Evolutionary conservation across 2,329 filamentous ascomycete species (phyloP), one percentile per base, ranked within the genome.

Genomic region (Fusarium sp.): DNA sequence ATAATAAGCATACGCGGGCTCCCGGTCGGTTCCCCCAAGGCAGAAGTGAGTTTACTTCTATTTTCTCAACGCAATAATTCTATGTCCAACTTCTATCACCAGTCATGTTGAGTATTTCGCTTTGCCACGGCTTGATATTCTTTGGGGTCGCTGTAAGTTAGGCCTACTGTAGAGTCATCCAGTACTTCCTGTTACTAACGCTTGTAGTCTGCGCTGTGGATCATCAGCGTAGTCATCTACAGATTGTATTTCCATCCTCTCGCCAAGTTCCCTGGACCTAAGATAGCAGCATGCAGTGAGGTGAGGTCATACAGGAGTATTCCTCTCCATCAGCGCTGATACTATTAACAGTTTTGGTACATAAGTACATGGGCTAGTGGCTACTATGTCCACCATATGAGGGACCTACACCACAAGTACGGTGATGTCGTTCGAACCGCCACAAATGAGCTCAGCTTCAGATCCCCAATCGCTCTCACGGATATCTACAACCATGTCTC

Each of bases 211-310:
- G 8, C 2, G 15, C 8, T 32, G 5, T 65, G 60, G 63, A 45
- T 27, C 8, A n/a, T 46, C 10, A 23, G 32, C 11, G 7, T 18
- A 2, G 8, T 65, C 7, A 20, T 52, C 6, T 76, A 75, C 40
- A 57, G 63, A 15, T 4, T 73, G 2, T 60, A 49, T 6, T 72
- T 74, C 6, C 73, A 76, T 44, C 71, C 73, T 27, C 42, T 76
- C 3, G 64, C 74, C 4, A 69, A 64, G 17, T 75, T 64, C 12
- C 74, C 74, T 9, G 73, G 74, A 8, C 74, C 74, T 5, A 65
- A 54, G 27, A 35, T 75, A 14, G 71, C 73, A 33, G 62, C 67
- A 37, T 64, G 71, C 32, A 70, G 60, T 9, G 58, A 76, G 33
- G 64, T 72, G 53, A n/a, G 27, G 5, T 17, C 5, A 11, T 10